Evolutionary conservation across 768 basidiomycete species (phyloP), one percentile per base, ranked within the genome.

Genomic region (Lactarius pseudohatsudake): DNA sequence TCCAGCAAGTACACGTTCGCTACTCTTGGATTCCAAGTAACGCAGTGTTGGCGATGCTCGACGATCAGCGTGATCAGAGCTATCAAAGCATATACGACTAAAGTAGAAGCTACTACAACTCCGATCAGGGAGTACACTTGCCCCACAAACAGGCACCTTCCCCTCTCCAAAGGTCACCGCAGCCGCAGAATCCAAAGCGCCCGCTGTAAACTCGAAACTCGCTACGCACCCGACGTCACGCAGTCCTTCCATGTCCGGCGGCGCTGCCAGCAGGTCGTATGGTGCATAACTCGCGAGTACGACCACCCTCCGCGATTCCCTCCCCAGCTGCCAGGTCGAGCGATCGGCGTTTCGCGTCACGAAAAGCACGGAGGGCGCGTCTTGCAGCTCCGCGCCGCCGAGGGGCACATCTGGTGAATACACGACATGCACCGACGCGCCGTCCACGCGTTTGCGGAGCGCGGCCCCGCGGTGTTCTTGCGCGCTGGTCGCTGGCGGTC

Each of bases 261-360:
- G 70, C 10, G 72, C 32, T 9, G 15, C 75, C 16, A 80, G 75
- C 13, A 87, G 64, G 67, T 90, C 88, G 69, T 89, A 90, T 34
- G 88, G 88, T n/a, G 81, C 84, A 71, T 87, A 87, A 43, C 85
- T 87, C 22, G 85, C 81, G 0, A 90, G 67, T 16, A 89, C 73
- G 1, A 87, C 77, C 40, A 87, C 74, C 20, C 77, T 76, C 20
- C 76, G 71, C 0, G 36, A 62, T 3, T 7, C n/a, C 22, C 65
- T 75, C 54, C 72, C 67, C 61, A 70, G 26, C 40, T 87, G 88
- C 87, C 87, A 89, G 77, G 78, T 34, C 76, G 78, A 65, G 85
- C 80, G 77, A 71, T 85, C 79, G 18, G 82, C 87, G 65, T 87
- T 87, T 7, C 86, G 81, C 53, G 85, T 80, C 8, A 84, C 82